A percentile compares a stretch with the other conserved stretches of the same genome.
These are phyloP conservation scores for Thelephora aurantiotincta DNA, from an alignment of 768 basidiomycete species.

Conservation along the genomic window DNA sequence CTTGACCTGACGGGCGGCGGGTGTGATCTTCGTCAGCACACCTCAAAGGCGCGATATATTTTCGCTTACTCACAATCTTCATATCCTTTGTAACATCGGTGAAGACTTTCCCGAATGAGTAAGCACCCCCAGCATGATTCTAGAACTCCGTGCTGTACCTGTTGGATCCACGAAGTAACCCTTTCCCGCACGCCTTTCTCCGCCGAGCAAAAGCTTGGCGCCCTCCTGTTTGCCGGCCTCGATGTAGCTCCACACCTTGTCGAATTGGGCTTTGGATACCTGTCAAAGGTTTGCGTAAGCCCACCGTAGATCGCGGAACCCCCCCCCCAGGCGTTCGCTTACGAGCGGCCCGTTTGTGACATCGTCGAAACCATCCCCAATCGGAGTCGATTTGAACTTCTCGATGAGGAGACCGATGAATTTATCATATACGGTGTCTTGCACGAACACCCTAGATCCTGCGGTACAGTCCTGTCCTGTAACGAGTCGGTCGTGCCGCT, in stretches of 20 bases:
- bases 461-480: conserved; percentile 73
- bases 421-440: conserved; percentile 77
- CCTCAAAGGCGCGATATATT: conserved; percentile 2
- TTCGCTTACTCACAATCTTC: conserved; percentile 53
- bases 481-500: background rate
- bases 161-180: conserved; percentile 90
- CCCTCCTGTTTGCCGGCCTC: conserved; percentile 76
- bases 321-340: conserved; percentile 13
- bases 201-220: conserved; percentile 69
- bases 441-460: conserved; percentile 81
- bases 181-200: conserved; percentile 56
- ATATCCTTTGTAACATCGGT: conserved; percentile 66
- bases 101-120: conserved; percentile 41
- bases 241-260: conserved; percentile 80
- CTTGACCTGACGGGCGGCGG: conserved; percentile 27
- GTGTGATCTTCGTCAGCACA: background rate
- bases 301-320: background rate
- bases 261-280: conserved; percentile 77
- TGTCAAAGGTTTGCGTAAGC: conserved; percentile 13
- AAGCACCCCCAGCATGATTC: conserved; percentile 1
- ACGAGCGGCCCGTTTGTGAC: conserved; percentile 79
- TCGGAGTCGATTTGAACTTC: conserved; percentile 52
- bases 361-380: conserved; percentile 76
- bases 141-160: conserved; percentile 32
- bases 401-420: conserved; percentile 54